Conservation (phyloP, 1,139 yeast species). For the Candida labiduridarum region DNA sequence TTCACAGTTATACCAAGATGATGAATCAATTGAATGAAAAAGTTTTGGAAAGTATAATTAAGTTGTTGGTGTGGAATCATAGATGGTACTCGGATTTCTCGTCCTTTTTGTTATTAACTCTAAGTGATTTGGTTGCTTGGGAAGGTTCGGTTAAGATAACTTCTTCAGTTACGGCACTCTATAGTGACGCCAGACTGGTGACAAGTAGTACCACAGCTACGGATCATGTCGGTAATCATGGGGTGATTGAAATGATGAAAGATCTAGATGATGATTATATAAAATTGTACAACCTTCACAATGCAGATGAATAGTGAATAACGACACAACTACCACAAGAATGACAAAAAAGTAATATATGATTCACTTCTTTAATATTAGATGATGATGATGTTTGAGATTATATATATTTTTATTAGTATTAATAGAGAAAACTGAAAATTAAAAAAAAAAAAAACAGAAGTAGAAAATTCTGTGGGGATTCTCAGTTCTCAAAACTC, state of each 20-base stretch:
- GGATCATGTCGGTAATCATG: slow-evolving; percentile 43
- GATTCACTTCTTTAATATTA: background rate
- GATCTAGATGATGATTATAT: slow-evolving; percentile 50
- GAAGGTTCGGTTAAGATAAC: slow-evolving; percentile 80
- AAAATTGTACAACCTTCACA: slow-evolving; percentile 46
- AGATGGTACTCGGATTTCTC: slow-evolving; percentile 96
- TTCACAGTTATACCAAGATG: slow-evolving; percentile 40
- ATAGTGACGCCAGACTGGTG: slow-evolving; percentile 42
- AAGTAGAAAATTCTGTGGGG: no score
- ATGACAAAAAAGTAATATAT: background rate
- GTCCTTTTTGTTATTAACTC: slow-evolving; percentile 57
- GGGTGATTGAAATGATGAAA: slow-evolving; percentile 62
- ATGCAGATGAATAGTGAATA: slow-evolving; percentile 37
- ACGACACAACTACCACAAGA: background rate
- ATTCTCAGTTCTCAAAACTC: no score
- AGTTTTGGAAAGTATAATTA: slow-evolving; percentile 71
- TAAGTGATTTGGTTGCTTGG: slow-evolving; percentile 65
- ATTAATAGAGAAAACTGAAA: background rate
- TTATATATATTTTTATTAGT: background rate
- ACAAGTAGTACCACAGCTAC: slow-evolving; percentile 13
- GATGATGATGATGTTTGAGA: background rate
- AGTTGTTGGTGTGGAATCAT: slow-evolving; percentile 90
- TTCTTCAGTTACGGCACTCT: slow-evolving; percentile 74
- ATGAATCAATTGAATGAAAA: slow-evolving; percentile 57
- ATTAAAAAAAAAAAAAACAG: background rate